Evolutionary conservation across 2,329 filamentous ascomycete genomes (phyloP), one percentile per base, ranked within the genome.

Genomic region (Neofusicoccum sp.): DNA sequence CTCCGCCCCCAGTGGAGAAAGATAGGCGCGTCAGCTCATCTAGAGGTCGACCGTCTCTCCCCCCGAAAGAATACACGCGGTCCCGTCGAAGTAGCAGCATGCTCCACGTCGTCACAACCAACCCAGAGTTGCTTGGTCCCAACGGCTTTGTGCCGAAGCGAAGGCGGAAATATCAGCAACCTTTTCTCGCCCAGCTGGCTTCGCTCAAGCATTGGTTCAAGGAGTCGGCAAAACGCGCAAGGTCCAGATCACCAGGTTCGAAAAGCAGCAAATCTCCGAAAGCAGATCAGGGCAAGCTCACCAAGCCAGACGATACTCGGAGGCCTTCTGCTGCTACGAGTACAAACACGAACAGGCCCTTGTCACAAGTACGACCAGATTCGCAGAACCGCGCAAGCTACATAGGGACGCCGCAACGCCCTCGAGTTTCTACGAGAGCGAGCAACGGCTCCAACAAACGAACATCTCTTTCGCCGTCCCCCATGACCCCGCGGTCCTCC

Each of bases 401-500:
- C 24, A 11, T 56, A 20, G 51, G 36, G 11, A 56, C 51, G n/a
- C 72, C 76, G 2, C 64, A 73, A 3, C 69, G 79, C 14, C 77
- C 79, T 1, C 67, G 79, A 43, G 69, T 81, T 20, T 76, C 78
- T 11, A 81, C 79, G 4, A 71, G 67, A 28, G 69, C 71, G 2
- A 72, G 69, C 2, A 70, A 73, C 36, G 75, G 74, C 49, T 75
- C 72, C 3, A 65, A 64, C 71, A 79, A 62, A 73, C 78, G 91
- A 14, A 89, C 91, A 63, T 96, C 92, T 0, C 78, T 96, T 8
- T 96, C 91, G 0, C 95, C 95, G 0, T 89, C 88, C 2, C 93
- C 95, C 0, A 75, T 97, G 41, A 98, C 95, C 0, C 93, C 95
- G 3, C 89, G 92, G 40, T 92, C 91, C 4, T 90, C 90, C 0